A percentile compares a stretch with the other conserved stretches of the same genome.
Evolutionary conservation across 495 filamentous ascomycete species (phyloP).

Genomic region (Talaromyces proteolyticus): DNA sequence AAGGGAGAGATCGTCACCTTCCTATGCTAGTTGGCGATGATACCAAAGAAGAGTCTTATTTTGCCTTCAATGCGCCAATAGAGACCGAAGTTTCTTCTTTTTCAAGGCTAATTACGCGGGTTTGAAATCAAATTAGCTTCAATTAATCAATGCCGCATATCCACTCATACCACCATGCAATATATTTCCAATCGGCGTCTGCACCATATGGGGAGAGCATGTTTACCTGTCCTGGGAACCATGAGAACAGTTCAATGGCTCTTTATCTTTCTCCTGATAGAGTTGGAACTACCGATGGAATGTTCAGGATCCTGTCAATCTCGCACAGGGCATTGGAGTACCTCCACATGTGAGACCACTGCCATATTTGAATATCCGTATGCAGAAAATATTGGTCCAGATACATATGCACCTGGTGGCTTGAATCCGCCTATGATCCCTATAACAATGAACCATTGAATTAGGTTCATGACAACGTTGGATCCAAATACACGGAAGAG

Average conservation of each 20-base stretch:
- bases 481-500: constrained; percentile 49
- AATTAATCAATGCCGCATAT: constrained; percentile 51
- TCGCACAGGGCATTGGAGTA: constrained; percentile 51
- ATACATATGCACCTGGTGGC: constrained; percentile 12
- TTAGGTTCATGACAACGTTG: constrained; percentile 55
- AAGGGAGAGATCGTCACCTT: constrained; percentile 51
- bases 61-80: constrained; percentile 42
- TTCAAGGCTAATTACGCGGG: constrained; percentile 56
- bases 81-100: constrained; percentile 44
- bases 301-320: constrained; percentile 43
- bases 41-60: constrained; percentile 60
- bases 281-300: constrained; percentile 61
- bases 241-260: constrained; percentile 35
- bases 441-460: constrained; percentile 56
- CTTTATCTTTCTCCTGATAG: constrained; percentile 20
- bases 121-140: constrained; percentile 41
- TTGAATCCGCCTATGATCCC: constrained; percentile 42
- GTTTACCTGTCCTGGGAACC: constrained; percentile 55
- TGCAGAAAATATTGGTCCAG: constrained; percentile 37
- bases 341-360: constrained; percentile 52
- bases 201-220: constrained; percentile 62
- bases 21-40: constrained; percentile 60
- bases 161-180: constrained; percentile 39
- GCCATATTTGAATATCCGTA: constrained; percentile 46
- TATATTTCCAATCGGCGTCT: constrained; percentile 49